Conservation (phyloP, 768 basidiomycete species). For the Serendipita sp. region DNA sequence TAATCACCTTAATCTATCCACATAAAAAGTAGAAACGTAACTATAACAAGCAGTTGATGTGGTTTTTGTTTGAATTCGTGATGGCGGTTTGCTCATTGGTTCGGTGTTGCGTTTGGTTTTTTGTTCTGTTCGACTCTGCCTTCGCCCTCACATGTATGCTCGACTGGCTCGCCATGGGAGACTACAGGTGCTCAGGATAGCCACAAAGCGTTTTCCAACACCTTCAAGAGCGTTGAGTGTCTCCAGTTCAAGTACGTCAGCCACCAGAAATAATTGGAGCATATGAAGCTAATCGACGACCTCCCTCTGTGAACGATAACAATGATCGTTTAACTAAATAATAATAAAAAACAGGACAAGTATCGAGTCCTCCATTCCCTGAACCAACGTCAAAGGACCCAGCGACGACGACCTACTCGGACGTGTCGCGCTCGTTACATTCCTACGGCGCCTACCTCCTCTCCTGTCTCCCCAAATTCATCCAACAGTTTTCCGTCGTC, state of each 20-base stretch:
- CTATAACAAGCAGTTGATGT: too few relatives aligned
- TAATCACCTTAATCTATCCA: not conserved
- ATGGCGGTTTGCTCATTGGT: not conserved
- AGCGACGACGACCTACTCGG: constrained; percentile 50
- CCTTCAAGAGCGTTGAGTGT: not conserved
- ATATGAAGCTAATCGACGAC: not conserved
- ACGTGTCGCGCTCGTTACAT: constrained; percentile 66
- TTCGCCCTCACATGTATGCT: not conserved
- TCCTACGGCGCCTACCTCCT: constrained; percentile 85
- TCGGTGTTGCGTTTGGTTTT: too few relatives aligned
- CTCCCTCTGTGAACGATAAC: not conserved
- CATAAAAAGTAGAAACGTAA: too few relatives aligned
- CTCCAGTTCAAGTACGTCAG: not conserved
- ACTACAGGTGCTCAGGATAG: not conserved
- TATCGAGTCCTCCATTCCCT: constrained; percentile 49
- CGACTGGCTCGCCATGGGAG: not conserved
- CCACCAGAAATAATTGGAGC: not conserved
- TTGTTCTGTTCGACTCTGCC: not conserved
- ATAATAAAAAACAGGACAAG: not conserved
- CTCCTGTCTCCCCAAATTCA: constrained; percentile 88
- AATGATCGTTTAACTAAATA: not conserved
- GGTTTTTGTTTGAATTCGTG: not conserved
- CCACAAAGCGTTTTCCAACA: not conserved
- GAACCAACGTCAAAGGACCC: constrained; percentile 87
- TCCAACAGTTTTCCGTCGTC: constrained; percentile 95